Evolutionary conservation across 805 yeast genomes (phyloP).

Genomic region (Myxozyma kluyveri): DNA sequence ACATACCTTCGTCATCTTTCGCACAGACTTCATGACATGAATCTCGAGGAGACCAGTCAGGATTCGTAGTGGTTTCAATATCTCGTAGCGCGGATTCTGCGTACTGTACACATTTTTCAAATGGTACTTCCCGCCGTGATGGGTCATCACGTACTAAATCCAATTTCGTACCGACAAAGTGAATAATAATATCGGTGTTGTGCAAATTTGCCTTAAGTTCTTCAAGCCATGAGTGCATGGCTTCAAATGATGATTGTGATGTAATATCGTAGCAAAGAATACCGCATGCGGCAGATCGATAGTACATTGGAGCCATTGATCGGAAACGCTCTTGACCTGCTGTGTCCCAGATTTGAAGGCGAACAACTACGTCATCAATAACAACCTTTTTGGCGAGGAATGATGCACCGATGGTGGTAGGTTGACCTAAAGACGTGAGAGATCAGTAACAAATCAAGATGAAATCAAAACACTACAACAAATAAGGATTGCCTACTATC

Average conservation of each 20-base stretch:
- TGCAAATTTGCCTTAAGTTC: constrained; percentile 37
- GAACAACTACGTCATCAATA: constrained; percentile 37
- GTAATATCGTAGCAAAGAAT: constrained; percentile 40
- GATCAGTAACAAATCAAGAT: not conserved
- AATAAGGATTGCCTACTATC: constrained; percentile 16
- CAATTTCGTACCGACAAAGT: constrained; percentile 39
- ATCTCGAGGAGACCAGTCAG: constrained; percentile 31
- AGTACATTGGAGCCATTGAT: constrained; percentile 61
- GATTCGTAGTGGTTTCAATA: constrained; percentile 14
- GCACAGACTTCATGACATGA: constrained; percentile 40
- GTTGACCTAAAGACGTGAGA: constrained; percentile 29
- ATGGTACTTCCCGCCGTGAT: constrained; percentile 37
- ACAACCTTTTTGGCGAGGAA: constrained; percentile 38
- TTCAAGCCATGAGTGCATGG: constrained; percentile 40
- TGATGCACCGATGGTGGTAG: constrained; percentile 40
- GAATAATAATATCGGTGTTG: constrained; percentile 34
- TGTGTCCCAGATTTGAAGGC: constrained; percentile 79
- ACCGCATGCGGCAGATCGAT: constrained; percentile 43
- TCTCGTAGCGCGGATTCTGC: constrained; percentile 34
- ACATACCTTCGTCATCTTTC: constrained; percentile 36
- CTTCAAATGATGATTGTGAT: constrained; percentile 37
- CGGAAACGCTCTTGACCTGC: constrained; percentile 97
- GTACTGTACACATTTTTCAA: constrained; percentile 37
- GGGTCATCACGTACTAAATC: constrained; percentile 39
- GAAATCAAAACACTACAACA: not conserved